Base-by-base conservation (phyloP, 106 monocot species). In the Acorus calamus region DNA sequence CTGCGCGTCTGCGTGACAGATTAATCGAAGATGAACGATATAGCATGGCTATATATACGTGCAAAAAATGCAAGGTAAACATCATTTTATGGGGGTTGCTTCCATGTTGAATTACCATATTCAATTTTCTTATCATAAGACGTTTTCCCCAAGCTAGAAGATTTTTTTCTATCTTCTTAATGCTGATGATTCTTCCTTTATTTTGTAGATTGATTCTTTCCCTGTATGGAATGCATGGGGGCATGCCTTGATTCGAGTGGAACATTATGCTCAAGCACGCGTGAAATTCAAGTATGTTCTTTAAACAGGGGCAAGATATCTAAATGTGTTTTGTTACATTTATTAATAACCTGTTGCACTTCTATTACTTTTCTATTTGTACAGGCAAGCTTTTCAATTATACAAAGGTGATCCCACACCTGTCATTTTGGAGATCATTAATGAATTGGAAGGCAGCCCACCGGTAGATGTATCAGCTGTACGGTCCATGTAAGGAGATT, bases 181-280 rank as follows among this genome's bases (percentile, higher is more conserved):
- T 49, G 13, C 11, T 44, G 5, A 11, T 58, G 54, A n/a, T 55
- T 11, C 46, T 6, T 8, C 66, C 5, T 61, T 64, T 59, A 3
- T 49, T 57, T 72, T 77, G 73, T 68, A 96, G 94, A 83, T 96
- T 72, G 87, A 87, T 78, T 81, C 77, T 71, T 96, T 87, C 76
- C 84, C 89, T 76, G 94, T 86, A 50, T 96, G 94, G 94, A 83
- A 82, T 76, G 84, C 90, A 63, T 94, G 94, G 94, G 94, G 90
- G 10, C 84, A 76, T 82, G 90, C 94, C 42, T 80, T 96, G 75
- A 73, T 96, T 75, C 84, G 82, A 42, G 84, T 87, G 79, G 87
- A 96, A 76, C 82, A 79, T 63, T 90, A 96, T 74, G 73, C 82
- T 61, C 94, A 96, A 74, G 94, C 94, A 55, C 90, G 94, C 74